phyloP scores from a whole-genome alignment of 2,329 filamentous ascomycete species.

The Pseudohalonectria lignicola region DNA sequence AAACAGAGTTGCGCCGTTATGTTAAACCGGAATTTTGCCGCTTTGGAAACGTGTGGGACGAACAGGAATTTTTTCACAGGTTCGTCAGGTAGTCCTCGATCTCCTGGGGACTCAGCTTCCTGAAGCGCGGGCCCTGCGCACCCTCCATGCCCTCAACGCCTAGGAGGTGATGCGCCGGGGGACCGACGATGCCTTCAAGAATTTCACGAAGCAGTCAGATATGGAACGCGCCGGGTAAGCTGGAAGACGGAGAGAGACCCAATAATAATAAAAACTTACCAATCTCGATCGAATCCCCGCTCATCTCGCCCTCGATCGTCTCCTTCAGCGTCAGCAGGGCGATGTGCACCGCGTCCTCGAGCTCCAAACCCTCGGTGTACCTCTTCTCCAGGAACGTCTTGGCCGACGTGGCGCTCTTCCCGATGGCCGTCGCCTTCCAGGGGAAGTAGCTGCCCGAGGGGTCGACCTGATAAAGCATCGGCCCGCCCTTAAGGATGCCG shows the following conservation, averaged over 20 bases:
- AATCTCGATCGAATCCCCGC: conserved; percentile 95
- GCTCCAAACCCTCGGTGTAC: conserved; percentile 92
- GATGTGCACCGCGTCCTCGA: conserved; percentile 98
- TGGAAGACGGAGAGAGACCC: no score
- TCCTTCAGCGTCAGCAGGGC: conserved; percentile 95
- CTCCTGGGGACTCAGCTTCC: conserved; percentile 92
- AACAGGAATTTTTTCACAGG: no score
- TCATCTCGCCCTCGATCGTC: conserved; percentile 99
- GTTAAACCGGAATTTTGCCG: no score
- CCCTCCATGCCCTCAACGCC: conserved; percentile 85
- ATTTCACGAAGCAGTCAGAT: not conserved
- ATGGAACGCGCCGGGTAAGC: no score
- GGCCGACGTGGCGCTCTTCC: conserved; percentile 94
- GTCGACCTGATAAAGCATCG: conserved; percentile 97
- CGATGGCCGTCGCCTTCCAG: conserved; percentile 98
- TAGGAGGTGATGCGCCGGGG: conserved; percentile 84
- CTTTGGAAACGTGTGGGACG: no score
- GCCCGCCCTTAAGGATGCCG: conserved; percentile 88
- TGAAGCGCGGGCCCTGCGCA: conserved; percentile 75
- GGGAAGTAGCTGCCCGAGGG: conserved; percentile 98
- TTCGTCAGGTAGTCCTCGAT: conserved; percentile 99
- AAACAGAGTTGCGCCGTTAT: no score
- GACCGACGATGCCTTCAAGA: conserved; percentile 76
- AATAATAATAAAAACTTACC: no score
- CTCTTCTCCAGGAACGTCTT: conserved; percentile 99